Conservation (phyloP, 2,329 filamentous ascomycete species). For the Curvularia lunata region DNA sequence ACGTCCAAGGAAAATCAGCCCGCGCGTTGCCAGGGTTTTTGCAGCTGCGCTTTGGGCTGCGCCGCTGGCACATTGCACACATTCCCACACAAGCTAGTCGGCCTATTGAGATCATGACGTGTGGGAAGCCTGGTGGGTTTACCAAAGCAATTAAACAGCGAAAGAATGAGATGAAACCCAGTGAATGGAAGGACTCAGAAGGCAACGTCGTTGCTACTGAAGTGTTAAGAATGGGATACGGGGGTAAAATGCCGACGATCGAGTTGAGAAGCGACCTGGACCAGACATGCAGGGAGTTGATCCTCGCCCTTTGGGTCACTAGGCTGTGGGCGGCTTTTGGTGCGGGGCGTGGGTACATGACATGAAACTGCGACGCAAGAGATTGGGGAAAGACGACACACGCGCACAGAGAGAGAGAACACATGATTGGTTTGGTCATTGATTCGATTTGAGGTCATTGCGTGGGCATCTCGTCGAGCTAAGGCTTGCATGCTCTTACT, state of each 20-base stretch:
- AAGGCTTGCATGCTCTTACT: conserved; percentile 4
- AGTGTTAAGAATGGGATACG: conserved; percentile 19
- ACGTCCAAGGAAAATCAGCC: conserved; percentile 24
- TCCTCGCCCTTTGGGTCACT: conserved; percentile 33
- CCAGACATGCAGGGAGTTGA: conserved; percentile 33
- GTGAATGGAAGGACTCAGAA: conserved; percentile 31
- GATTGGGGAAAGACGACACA: neutral
- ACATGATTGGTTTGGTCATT: neutral
- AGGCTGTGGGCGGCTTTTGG: conserved; percentile 37
- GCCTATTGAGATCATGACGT: conserved; percentile 25
- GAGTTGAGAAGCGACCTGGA: conserved; percentile 30
- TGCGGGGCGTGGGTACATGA: conserved; percentile 13
- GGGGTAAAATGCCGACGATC: conserved; percentile 30
- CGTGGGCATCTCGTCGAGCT: neutral
- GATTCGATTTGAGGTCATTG: neutral
- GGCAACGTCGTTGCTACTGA: conserved; percentile 33
- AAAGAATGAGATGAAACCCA: conserved; percentile 25
- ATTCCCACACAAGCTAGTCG: conserved; percentile 20
- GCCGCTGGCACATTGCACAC: conserved; percentile 30
- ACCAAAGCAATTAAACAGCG: conserved; percentile 18
- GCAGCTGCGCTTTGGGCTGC: conserved; percentile 25
- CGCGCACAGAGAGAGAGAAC: neutral
- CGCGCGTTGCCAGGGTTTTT: conserved; percentile 26
- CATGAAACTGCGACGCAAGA: neutral
- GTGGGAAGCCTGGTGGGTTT: conserved; percentile 29